Conservation (phyloP, 2,329 filamentous ascomycete genomes). For the Neopestalotiopsis sp. region DNA sequence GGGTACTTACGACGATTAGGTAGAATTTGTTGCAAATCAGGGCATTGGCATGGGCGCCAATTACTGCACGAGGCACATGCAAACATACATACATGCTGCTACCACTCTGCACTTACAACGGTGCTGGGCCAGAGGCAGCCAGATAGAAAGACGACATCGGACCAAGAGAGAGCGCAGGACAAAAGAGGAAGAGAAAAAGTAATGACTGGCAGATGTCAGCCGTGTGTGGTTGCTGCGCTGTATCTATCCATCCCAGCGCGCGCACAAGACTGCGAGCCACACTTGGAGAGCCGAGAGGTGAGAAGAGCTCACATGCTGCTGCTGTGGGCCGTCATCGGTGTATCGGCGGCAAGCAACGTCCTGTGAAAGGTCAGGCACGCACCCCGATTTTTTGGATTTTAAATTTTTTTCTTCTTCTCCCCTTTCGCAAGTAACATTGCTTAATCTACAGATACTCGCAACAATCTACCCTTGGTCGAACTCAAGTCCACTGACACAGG, state of each 20-base stretch:
- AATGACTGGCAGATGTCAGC: conserved; percentile 12
- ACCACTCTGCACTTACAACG: neutral
- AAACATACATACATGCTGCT: neutral
- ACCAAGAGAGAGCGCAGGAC: neutral
- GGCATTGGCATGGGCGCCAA: conserved; percentile 6
- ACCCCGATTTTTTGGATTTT: conserved; percentile 13
- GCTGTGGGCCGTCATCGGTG: conserved; percentile 24
- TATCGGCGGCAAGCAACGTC: conserved; percentile 44
- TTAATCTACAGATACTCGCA: neutral
- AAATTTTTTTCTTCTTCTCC: conserved; percentile 26
- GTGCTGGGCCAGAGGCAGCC: neutral
- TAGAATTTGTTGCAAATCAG: neutral
- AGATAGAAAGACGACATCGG: neutral
- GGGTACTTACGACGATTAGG: neutral
- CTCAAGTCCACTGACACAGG: neutral
- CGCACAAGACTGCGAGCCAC: neutral
- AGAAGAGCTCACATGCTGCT: neutral
- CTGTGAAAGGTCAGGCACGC: conserved; percentile 43
- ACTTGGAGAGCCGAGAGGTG: neutral
- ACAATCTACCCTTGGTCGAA: neutral
- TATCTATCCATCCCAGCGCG: neutral
- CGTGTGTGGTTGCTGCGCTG: conserved; percentile 5
- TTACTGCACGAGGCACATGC: conserved; percentile 9
- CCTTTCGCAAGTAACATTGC: conserved; percentile 26
- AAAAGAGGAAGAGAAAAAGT: neutral